Evolutionary conservation across 2,329 filamentous ascomycete genomes (phyloP).

Genomic region (Tolypocladium paradoxum): DNA sequence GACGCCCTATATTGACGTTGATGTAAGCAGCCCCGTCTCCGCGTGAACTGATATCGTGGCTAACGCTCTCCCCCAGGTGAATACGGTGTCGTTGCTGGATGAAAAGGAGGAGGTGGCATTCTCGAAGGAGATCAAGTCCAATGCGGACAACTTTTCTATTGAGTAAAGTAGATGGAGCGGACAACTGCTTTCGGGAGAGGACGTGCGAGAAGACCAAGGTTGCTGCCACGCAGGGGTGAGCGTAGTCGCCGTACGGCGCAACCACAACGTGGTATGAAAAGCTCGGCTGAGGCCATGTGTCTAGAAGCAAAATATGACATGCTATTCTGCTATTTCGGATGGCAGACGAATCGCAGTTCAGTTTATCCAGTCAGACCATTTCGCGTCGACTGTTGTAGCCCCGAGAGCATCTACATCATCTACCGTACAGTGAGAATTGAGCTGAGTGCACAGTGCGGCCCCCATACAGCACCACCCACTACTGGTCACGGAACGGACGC

Average conservation of each 20-base stretch:
- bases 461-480: background rate
- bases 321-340: background rate
- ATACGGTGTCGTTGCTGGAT: slow-evolving; percentile 59
- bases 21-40: slow-evolving; percentile 51
- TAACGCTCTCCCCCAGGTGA: slow-evolving; percentile 36
- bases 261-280: background rate
- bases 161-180: slow-evolving; percentile 37
- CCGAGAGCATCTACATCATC: background rate
- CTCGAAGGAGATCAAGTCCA: slow-evolving; percentile 69
- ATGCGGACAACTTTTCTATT: slow-evolving; percentile 66
- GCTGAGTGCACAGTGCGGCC: background rate
- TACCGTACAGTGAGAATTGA: background rate
- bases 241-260: background rate
- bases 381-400: background rate
- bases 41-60: slow-evolving; percentile 4
- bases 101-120: slow-evolving; percentile 72
- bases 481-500: background rate
- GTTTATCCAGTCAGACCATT: background rate
- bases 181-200: background rate
- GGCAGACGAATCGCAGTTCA: background rate
- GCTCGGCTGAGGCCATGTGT: background rate
- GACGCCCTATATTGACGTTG: slow-evolving; percentile 80
- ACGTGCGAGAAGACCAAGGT: background rate
- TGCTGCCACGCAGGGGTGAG: background rate
- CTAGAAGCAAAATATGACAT: background rate